Evolutionary conservation across 129 eudicot genomes (phyloP).

Genomic region (Dittrichia graveolens): DNA sequence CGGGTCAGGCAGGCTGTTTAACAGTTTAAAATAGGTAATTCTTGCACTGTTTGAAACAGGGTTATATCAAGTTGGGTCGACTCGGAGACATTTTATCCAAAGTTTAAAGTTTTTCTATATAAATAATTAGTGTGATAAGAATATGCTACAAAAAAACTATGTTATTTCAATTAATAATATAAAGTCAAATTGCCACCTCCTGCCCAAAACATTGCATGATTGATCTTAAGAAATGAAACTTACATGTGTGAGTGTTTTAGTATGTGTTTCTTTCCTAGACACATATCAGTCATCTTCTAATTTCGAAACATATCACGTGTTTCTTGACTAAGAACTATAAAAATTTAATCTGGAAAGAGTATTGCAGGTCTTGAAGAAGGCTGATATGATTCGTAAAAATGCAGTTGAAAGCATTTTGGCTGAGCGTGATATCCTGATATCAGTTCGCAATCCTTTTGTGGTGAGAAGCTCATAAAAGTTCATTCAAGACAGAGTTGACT

Average conservation of each 20-base stretch:
- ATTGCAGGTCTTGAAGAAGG: constrained; percentile 91
- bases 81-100: too few relatives aligned
- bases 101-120: too few relatives aligned
- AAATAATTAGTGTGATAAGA: background rate
- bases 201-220: too few relatives aligned
- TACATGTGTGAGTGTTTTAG: background rate
- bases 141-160: background rate
- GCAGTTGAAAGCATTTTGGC: constrained; percentile 98
- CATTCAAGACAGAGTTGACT: constrained; percentile 10
- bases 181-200: too few relatives aligned
- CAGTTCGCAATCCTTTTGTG: constrained; percentile 98
- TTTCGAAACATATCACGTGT: constrained; percentile 1
- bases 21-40: too few relatives aligned
- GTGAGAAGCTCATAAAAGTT: constrained; percentile 48
- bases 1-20: too few relatives aligned
- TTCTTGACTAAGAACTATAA: constrained; percentile 21
- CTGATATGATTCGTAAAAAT: constrained; percentile 98
- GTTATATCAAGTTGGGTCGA: too few relatives aligned
- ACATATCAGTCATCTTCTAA: constrained; percentile 9
- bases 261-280: background rate
- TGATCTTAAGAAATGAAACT: too few relatives aligned
- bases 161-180: too few relatives aligned
- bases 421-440: constrained; percentile 88
- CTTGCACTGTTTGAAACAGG: too few relatives aligned
- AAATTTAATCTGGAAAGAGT: constrained; percentile 26